phyloP scores from a whole-genome alignment of 1,139 yeast genomes.

The Eremothecium gossypii region DNA sequence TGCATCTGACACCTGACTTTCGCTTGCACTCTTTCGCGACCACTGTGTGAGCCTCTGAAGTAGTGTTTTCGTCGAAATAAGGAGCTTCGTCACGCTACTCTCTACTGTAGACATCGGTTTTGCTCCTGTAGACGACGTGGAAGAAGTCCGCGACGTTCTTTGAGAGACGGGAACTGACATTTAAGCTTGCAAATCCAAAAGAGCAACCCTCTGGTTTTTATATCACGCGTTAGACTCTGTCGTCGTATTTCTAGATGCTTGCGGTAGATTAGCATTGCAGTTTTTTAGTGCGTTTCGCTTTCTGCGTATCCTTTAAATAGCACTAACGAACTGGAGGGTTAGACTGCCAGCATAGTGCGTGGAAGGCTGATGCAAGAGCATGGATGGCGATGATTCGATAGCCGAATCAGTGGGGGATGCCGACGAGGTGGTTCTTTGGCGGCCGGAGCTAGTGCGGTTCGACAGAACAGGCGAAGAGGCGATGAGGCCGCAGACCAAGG shows the following conservation, averaged over 20 bases:
- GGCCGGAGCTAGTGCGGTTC: not conserved
- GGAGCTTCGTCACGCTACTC: conserved; percentile 68
- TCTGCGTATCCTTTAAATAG: no score
- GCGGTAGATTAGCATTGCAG: no score
- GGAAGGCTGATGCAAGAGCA: not conserved
- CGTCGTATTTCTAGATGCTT: no score
- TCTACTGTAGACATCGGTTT: conserved; percentile 47
- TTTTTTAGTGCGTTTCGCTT: no score
- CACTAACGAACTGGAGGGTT: not conserved
- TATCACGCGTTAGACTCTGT: not conserved
- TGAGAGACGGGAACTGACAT: conserved; percentile 3
- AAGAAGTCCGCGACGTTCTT: conserved; percentile 1
- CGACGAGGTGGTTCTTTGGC: conserved; percentile 9
- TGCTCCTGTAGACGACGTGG: conserved; percentile 3
- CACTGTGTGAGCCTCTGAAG: conserved; percentile 81
- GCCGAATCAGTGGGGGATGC: conserved; percentile 19
- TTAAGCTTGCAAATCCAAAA: not conserved
- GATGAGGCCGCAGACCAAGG: not conserved
- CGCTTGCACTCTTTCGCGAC: conserved; percentile 75
- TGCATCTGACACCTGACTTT: conserved; percentile 79
- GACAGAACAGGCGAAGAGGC: not conserved
- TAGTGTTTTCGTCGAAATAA: conserved; percentile 83
- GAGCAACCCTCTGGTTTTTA: not conserved
- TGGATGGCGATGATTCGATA: conserved; percentile 6
- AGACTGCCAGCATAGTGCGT: not conserved